phyloP scores from a whole-genome alignment of 306 rosid species.

The Amphicarpaea edgeworthii region DNA sequence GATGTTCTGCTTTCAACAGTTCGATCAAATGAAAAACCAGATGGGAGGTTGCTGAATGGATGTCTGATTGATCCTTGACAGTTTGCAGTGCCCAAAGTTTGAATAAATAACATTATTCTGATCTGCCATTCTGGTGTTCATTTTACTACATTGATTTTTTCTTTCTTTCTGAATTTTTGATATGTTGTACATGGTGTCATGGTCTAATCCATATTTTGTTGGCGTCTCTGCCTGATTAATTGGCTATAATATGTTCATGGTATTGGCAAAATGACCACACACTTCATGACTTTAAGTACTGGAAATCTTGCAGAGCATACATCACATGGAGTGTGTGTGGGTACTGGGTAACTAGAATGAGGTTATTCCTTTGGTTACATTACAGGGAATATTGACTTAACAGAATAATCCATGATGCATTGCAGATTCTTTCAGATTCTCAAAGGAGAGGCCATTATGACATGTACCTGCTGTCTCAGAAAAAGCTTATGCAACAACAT shows the following conservation, averaged over 20 bases:
- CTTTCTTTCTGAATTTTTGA: constrained; percentile 2
- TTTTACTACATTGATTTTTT: background rate
- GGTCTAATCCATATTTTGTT: constrained; percentile 36
- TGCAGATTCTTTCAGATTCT: constrained; percentile 97
- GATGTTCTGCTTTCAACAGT: background rate
- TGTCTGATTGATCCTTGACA: constrained; percentile 11
- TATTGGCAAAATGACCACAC: constrained; percentile 28
- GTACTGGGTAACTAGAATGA: constrained; percentile 41
- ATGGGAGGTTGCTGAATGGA: constrained; percentile 15
- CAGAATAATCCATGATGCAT: constrained; percentile 53
- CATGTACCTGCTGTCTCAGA: constrained; percentile 71
- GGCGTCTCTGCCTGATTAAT: constrained; percentile 23
- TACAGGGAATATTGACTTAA: constrained; percentile 51
- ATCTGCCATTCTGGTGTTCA: constrained; percentile 4
- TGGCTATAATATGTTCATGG: constrained; percentile 30
- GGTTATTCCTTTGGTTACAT: constrained; percentile 38
- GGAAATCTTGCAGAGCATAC: constrained; percentile 37
- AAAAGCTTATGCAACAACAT: constrained; percentile 61
- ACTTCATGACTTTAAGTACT: constrained; percentile 24
- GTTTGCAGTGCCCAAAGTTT: constrained; percentile 31
- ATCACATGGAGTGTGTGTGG: constrained; percentile 1
- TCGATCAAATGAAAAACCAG: constrained; percentile 13
- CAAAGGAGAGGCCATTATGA: constrained; percentile 83
- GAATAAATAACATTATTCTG: constrained; percentile 19
- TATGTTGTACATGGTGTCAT: constrained; percentile 27